A percentile compares a stretch with the other conserved stretches of the same genome.
phyloP scores from a whole-genome alignment of 2,329 filamentous ascomycete genomes.

The Cladosporium cucumerinum region DNA sequence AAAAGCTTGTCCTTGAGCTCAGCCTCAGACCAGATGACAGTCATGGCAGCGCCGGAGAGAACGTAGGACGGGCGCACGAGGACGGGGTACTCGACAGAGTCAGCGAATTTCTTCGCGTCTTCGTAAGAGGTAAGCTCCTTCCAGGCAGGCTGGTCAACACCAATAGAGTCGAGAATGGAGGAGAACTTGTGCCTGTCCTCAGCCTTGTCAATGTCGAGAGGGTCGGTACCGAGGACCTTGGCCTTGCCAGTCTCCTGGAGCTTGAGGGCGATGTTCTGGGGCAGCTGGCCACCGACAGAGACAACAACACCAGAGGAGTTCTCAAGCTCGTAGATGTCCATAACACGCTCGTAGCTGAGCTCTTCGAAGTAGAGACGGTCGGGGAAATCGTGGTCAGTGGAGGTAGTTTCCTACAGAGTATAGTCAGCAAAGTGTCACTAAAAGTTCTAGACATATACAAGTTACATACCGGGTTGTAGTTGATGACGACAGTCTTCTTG shows the following conservation, averaged over 20 bases:
- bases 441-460: background rate
- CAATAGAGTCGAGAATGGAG: constrained; percentile 92
- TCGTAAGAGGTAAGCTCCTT: constrained; percentile 89
- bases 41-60: constrained; percentile 97
- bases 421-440: background rate
- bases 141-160: constrained; percentile 95
- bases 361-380: constrained; percentile 97
- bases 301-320: constrained; percentile 82
- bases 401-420: background rate
- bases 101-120: constrained; percentile 82
- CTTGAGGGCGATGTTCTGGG: constrained; percentile 94
- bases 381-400: constrained; percentile 81
- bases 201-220: constrained; percentile 92
- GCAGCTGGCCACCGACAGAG: constrained; percentile 91
- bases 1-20: constrained; percentile 94
- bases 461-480: constrained; percentile 39
- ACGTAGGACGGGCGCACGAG: constrained; percentile 94
- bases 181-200: constrained; percentile 99
- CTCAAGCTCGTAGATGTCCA: constrained; percentile 98
- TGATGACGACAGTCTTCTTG: constrained; percentile 98
- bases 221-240: constrained; percentile 87
- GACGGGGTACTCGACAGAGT: constrained; percentile 85
- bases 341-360: constrained; percentile 91
- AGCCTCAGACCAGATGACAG: constrained; percentile 80
- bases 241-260: constrained; percentile 88